Conservation (phyloP, 768 basidiomycete species). For the Boletus patriciae region DNA sequence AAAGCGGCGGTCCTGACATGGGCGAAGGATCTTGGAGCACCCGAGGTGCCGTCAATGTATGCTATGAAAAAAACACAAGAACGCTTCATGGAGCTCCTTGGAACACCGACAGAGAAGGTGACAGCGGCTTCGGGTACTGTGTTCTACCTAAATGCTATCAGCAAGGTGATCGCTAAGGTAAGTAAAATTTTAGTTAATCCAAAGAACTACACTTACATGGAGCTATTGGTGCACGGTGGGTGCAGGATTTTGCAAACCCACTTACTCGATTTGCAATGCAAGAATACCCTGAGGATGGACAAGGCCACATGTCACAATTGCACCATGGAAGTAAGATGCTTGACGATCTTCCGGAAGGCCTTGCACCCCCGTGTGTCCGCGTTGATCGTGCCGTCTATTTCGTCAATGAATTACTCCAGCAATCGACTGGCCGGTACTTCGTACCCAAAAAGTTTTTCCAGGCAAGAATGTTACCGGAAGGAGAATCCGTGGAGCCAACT, state of each 20-base stretch:
- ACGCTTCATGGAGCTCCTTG: slow-evolving; percentile 16
- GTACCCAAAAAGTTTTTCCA: slow-evolving; percentile 17
- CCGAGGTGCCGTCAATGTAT: slow-evolving; percentile 29
- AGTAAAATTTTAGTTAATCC: no score
- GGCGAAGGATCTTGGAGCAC: slow-evolving; percentile 31
- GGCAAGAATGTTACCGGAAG: neutral
- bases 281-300: slow-evolving; percentile 30
- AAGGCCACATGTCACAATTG: slow-evolving; percentile 21
- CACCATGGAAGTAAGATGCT: slow-evolving; percentile 34
- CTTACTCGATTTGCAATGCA: slow-evolving; percentile 22
- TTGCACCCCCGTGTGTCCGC: slow-evolving; percentile 27
- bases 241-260: slow-evolving; percentile 27
- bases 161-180: slow-evolving; percentile 22
- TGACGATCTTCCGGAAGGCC: slow-evolving; percentile 22
- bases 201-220: no score
- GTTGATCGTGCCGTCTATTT: slow-evolving; percentile 22
- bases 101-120: slow-evolving; percentile 25
- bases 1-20: slow-evolving; percentile 30
- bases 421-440: slow-evolving; percentile 7
- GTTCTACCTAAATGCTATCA: slow-evolving; percentile 29
- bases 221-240: no score
- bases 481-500: neutral
- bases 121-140: slow-evolving; percentile 22
- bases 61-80: slow-evolving; percentile 22
- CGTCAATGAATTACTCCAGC: slow-evolving; percentile 25